Evolutionary conservation across 2,329 filamentous ascomycete genomes (phyloP).

Genomic region (Mollisia scopiformis): DNA sequence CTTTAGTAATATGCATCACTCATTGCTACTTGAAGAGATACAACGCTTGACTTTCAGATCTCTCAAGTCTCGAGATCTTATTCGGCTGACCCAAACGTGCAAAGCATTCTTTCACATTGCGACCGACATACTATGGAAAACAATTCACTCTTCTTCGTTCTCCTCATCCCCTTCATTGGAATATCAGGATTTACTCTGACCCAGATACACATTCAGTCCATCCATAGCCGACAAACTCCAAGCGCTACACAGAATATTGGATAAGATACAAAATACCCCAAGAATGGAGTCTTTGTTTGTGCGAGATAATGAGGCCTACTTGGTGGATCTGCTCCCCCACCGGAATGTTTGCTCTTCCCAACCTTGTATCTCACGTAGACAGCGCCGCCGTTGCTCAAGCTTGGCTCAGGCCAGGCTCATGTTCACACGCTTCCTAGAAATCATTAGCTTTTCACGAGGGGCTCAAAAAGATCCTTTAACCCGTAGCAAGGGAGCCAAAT

Average conservation of each 20-base stretch:
- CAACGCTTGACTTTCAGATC: conserved; percentile 4
- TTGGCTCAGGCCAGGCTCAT: no score
- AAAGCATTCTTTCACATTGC: conserved; percentile 7
- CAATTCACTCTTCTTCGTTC: conserved; percentile 1
- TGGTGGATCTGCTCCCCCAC: neutral
- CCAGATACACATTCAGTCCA: neutral
- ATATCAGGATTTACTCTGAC: conserved; percentile 3
- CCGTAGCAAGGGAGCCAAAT: no score
- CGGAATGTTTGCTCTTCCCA: neutral
- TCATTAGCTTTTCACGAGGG: no score
- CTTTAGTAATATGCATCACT: conserved; percentile 1
- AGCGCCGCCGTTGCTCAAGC: neutral
- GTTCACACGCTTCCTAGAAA: no score
- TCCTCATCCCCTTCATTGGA: conserved; percentile 2
- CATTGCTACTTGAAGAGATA: conserved; percentile 6
- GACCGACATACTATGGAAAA: conserved; percentile 6
- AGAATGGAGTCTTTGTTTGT: conserved; percentile 3
- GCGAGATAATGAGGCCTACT: neutral
- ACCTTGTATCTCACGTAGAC: neutral
- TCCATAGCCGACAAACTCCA: neutral
- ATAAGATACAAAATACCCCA: conserved; percentile 4
- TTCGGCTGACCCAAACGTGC: conserved; percentile 1
- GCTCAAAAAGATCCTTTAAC: no score
- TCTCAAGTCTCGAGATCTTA: conserved; percentile 3
- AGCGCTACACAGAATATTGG: conserved; percentile 1